phyloP scores from a whole-genome alignment of 768 basidiomycete species.

The Amanita molliuscula region DNA sequence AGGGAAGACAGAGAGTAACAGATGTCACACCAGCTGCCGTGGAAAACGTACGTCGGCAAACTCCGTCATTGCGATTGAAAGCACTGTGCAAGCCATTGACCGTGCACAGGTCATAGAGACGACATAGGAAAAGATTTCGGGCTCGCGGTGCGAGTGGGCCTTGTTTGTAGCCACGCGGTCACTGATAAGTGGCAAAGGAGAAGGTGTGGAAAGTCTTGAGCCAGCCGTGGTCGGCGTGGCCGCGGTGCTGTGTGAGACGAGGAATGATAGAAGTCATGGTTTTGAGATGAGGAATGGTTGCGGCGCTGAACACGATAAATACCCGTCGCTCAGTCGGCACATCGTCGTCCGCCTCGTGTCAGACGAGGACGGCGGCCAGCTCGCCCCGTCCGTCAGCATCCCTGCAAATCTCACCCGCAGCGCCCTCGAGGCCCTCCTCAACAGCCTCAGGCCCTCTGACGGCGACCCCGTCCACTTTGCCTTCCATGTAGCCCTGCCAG shows the following conservation, averaged over 20 bases:
- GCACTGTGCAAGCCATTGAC: no score
- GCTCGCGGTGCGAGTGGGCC: conserved; percentile 74
- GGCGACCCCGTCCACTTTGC: conserved; percentile 90
- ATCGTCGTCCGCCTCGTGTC: conserved; percentile 90
- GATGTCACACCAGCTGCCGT: no score
- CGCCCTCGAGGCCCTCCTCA: conserved; percentile 80
- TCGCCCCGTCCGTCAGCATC: conserved; percentile 84
- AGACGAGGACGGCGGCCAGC: conserved; percentile 68
- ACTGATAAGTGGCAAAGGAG: conserved; percentile 58
- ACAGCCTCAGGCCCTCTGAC: conserved; percentile 68
- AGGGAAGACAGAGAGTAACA: no score
- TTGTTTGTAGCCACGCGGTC: conserved; percentile 66
- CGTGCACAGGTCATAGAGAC: no score
- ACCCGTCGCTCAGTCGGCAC: no score
- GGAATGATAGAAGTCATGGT: conserved; percentile 27
- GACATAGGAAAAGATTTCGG: conserved; percentile 89
- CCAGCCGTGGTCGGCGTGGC: conserved; percentile 76
- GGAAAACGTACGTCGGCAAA: no score
- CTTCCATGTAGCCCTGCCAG: conserved; percentile 76
- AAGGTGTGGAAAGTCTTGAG: conserved; percentile 85
- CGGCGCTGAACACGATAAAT: background rate
- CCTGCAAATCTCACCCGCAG: conserved; percentile 83
- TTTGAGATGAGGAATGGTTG: no score
- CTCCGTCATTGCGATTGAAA: no score
- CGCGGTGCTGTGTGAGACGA: conserved; percentile 54